phyloP scores from a whole-genome alignment of 2,329 filamentous ascomycete genomes.

The Chaetomiaceae sp. region DNA sequence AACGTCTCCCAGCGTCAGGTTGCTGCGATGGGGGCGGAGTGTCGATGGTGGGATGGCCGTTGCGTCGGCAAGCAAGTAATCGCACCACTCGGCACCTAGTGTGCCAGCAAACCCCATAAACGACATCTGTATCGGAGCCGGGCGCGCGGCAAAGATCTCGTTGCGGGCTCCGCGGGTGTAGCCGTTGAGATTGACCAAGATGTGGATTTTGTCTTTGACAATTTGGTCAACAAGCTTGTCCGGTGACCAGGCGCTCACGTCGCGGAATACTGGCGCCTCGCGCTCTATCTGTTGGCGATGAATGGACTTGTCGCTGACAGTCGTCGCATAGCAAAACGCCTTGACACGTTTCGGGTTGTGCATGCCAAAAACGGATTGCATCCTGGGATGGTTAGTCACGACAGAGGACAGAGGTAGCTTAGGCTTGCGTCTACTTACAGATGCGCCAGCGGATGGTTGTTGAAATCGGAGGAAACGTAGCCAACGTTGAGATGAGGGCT shows the following conservation, averaged over 20 bases:
- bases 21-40: conserved; percentile 70
- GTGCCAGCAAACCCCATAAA: conserved; percentile 99
- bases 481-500: conserved; percentile 81
- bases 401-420: neutral
- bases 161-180: conserved; percentile 96
- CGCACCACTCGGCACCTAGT: conserved; percentile 94
- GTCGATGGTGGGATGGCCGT: conserved; percentile 80
- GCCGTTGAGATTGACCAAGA: conserved; percentile 94
- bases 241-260: conserved; percentile 79
- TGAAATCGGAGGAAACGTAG: conserved; percentile 97
- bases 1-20: conserved; percentile 66
- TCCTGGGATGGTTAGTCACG: conserved; percentile 39
- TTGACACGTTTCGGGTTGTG: conserved; percentile 68
- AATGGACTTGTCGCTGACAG: conserved; percentile 77
- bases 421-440: conserved; percentile 44
- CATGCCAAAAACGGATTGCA: conserved; percentile 97
- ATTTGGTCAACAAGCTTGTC: conserved; percentile 84
- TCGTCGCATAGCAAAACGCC: conserved; percentile 94
- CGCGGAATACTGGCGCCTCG: conserved; percentile 84
- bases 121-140: conserved; percentile 96
- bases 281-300: conserved; percentile 90
- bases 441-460: conserved; percentile 94
- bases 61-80: conserved; percentile 87
- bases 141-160: conserved; percentile 90
- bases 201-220: conserved; percentile 80